Conservation (phyloP, 1,284 basidiomycete species). For the Chiua sp. region DNA sequence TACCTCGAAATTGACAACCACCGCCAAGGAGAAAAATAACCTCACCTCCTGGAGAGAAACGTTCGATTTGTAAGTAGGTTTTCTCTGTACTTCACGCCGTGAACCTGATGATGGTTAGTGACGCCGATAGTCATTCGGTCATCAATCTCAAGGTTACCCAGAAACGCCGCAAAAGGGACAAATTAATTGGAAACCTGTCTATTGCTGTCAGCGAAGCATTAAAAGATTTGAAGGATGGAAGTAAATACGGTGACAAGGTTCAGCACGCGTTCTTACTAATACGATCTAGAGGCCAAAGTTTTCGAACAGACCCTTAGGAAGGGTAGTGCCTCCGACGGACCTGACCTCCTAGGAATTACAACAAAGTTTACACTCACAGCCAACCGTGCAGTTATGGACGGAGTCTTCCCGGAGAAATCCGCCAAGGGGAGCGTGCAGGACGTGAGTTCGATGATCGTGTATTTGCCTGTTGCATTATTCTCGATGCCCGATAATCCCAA, state of each 20-base stretch:
- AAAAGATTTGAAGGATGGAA: background rate
- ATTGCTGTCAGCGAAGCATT: background rate
- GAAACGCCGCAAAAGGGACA: background rate
- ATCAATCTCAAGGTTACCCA: constrained; percentile 1
- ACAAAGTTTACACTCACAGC: too few species aligned
- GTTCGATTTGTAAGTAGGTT: background rate
- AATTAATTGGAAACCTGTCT: background rate
- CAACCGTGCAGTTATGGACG: too few species aligned
- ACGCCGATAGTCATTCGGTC: background rate
- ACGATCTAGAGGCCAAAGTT: too few species aligned
- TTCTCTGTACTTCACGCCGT: background rate
- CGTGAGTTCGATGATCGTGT: too few species aligned
- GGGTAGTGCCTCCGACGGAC: too few species aligned
- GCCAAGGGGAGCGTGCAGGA: too few species aligned
- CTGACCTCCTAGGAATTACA: too few species aligned
- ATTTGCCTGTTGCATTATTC: too few species aligned
- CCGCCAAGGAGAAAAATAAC: background rate
- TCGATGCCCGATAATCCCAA: too few species aligned
- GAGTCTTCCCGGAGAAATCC: too few species aligned
- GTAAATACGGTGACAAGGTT: background rate
- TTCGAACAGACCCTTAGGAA: too few species aligned
- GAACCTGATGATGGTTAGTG: background rate
- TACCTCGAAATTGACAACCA: background rate
- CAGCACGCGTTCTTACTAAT: too few species aligned
- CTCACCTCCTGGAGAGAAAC: background rate